Evolutionary conservation across 1,284 basidiomycete genomes (phyloP).

Genomic region (Marasmius tenuissimus): DNA sequence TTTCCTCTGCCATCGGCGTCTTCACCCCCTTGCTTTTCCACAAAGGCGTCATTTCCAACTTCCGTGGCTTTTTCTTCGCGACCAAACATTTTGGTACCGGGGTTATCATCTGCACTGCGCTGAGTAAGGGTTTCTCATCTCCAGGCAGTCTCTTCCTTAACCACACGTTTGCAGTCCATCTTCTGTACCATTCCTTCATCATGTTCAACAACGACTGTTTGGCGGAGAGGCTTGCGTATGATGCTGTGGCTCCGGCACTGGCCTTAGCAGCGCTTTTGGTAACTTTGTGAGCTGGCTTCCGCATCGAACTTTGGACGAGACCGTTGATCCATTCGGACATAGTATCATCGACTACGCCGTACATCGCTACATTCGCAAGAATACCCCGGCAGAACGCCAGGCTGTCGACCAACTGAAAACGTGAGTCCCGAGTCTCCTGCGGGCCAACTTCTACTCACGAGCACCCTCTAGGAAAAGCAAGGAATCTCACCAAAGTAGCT

Average conservation of each 20-base stretch:
- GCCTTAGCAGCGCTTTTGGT: background rate
- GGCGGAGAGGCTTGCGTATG: background rate
- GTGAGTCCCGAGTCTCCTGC: background rate
- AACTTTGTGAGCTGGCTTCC: background rate
- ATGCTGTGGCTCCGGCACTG: background rate
- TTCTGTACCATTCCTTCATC: conserved; percentile 1
- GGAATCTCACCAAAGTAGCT: background rate
- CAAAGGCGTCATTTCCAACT: background rate
- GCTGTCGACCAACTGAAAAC: background rate
- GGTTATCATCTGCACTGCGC: conserved; percentile 3
- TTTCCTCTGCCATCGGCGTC: conserved; percentile 1
- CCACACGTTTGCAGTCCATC: background rate
- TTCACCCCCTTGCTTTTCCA: conserved; percentile 2
- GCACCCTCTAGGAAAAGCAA: background rate
- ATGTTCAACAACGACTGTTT: conserved; percentile 1
- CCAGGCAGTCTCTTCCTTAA: too few relatives aligned
- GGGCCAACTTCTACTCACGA: background rate
- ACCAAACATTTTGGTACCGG: conserved; percentile 9
- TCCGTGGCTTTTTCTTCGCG: background rate
- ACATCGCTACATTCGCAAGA: background rate
- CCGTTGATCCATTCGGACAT: background rate
- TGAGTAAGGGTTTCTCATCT: background rate
- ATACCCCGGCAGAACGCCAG: background rate
- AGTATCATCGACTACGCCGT: background rate
- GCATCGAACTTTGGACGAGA: background rate